Conservation (phyloP, 2,329 filamentous ascomycete genomes). For the Colletotrichum horii region DNA sequence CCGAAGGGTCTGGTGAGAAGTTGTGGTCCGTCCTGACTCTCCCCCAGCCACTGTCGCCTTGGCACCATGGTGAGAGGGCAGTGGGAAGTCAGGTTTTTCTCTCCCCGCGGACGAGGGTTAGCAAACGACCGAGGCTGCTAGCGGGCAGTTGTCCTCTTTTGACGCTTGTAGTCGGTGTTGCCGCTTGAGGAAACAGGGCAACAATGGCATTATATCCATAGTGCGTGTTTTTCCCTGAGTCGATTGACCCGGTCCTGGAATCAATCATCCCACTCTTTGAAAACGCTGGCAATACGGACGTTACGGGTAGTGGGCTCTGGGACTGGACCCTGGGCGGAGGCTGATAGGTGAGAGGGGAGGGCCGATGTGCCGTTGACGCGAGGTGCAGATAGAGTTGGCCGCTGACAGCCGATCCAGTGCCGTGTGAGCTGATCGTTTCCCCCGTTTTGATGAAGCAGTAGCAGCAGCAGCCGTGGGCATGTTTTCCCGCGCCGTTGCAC, state of each 20-base stretch:
- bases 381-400: constrained; percentile 22
- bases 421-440: constrained; percentile 16
- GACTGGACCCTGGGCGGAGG: constrained; percentile 2
- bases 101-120: neutral
- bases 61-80: neutral
- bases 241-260: neutral
- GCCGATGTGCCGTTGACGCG: constrained; percentile 14
- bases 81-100: constrained; percentile 8
- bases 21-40: constrained; percentile 7
- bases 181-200: constrained; percentile 12
- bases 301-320: neutral
- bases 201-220: constrained; percentile 1
- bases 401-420: constrained; percentile 15
- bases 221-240: neutral
- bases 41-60: constrained; percentile 15
- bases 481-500: neutral
- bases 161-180: constrained; percentile 4
- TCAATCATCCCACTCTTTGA: constrained; percentile 10
- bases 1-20: constrained; percentile 21
- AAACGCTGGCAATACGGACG: neutral
- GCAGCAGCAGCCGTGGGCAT: neutral
- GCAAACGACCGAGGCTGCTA: constrained; percentile 12
- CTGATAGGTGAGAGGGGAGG: neutral
- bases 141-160: neutral
- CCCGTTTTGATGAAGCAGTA: neutral